These are phyloP conservation scores for Brassica juncea DNA, from an alignment of 345 rosid genomes.

Conservation along the genomic window DNA sequence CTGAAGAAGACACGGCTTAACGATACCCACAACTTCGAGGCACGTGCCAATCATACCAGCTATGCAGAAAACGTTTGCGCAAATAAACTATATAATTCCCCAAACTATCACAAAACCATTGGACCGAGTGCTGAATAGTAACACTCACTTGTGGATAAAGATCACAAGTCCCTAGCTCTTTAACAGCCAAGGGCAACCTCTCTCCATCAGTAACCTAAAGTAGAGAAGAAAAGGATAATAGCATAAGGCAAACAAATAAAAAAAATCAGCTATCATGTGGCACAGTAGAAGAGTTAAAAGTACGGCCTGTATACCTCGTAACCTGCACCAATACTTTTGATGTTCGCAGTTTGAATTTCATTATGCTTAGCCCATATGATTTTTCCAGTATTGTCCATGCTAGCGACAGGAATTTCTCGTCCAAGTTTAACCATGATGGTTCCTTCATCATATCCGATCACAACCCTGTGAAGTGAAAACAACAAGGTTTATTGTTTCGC, in stretches of 20 bases:
- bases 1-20: constrained; percentile 16
- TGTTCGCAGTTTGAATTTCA: background rate
- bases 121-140: constrained; percentile 4
- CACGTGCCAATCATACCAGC: constrained; percentile 23
- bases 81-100: background rate
- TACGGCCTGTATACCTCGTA: background rate
- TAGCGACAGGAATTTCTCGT: background rate
- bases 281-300: background rate
- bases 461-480: background rate
- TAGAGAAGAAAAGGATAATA: background rate
- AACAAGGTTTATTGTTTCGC: background rate
- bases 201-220: constrained; percentile 94
- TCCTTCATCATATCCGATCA: background rate
- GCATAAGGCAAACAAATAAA: background rate
- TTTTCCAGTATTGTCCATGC: background rate
- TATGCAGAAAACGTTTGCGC: background rate
- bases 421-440: background rate
- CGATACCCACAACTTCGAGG: constrained; percentile 13
- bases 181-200: constrained; percentile 76
- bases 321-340: background rate
- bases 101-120: background rate
- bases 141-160: background rate
- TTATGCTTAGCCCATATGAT: background rate
- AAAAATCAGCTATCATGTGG: background rate
- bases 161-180: background rate